Percentiles rank a stretch among this genome's conserved stretches.
Conservation (phyloP, 768 basidiomycete genomes). For the Trametes cinnabarina region DNA sequence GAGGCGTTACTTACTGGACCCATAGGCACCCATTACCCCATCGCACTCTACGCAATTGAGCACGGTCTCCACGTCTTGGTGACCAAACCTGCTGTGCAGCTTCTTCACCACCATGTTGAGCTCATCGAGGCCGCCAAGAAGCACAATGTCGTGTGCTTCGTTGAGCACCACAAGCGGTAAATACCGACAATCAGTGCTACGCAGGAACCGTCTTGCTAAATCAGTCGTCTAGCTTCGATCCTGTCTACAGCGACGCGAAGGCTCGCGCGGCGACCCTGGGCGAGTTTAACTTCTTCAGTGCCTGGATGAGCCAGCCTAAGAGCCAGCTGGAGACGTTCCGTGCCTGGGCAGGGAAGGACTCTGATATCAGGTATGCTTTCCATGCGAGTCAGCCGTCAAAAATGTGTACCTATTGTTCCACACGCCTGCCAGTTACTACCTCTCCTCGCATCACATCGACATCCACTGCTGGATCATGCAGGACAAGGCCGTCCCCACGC, state of each 20-base stretch:
- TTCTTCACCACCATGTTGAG: constrained; percentile 77
- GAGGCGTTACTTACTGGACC: not conserved
- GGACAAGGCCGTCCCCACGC: constrained; percentile 71
- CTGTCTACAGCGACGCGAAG: constrained; percentile 89
- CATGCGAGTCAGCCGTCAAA: not conserved
- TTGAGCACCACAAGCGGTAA: constrained; percentile 92
- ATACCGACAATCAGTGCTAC: constrained; percentile 5
- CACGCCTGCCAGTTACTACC: constrained; percentile 67
- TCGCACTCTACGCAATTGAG: constrained; percentile 84
- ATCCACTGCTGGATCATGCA: constrained; percentile 85
- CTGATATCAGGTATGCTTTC: constrained; percentile 71
- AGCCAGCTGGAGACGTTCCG: constrained; percentile 92
- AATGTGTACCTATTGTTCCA: not conserved
- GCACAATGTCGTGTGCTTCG: constrained; percentile 83
- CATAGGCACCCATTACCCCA: constrained; percentile 78
- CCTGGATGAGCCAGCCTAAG: constrained; percentile 98
- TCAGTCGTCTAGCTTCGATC: constrained; percentile 60
- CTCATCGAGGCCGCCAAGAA: constrained; percentile 75
- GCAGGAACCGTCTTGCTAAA: not conserved
- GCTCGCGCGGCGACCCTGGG: constrained; percentile 73
- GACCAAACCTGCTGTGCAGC: constrained; percentile 90
- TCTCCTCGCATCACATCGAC: constrained; percentile 93
- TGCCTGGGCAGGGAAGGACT: constrained; percentile 93
- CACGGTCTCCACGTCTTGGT: constrained; percentile 84
- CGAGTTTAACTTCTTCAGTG: constrained; percentile 93